Base-by-base conservation (phyloP, 1,139 yeast genomes). In the Geotrichum candidum region DNA sequence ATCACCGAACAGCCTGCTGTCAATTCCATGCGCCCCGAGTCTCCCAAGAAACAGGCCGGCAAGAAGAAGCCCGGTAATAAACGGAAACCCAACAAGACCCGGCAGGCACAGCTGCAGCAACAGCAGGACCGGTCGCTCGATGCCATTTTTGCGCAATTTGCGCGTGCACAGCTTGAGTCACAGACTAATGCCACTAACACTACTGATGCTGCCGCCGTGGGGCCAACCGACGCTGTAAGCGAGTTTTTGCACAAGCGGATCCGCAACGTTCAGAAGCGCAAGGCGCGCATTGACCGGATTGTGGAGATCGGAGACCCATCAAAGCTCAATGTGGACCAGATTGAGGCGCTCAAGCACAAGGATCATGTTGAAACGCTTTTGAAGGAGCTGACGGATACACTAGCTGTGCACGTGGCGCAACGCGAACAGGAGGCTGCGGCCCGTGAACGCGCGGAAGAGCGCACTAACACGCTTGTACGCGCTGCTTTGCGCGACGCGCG, bases 281-380 rank as follows among this genome's bases (percentile, higher is more conserved):
- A 74, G 68, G 70, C 66, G 63, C 69, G 70, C 51, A 70, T 76
- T 46, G 78, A 76, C 65, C 70, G 71, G 61, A 74, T 74, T 65
- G 73, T 70, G 58, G 73, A 71, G 58, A 66, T 70, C 33, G 68
- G 69, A 25, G 73, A 70, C 29, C 58, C 64, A 9, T 68, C 68
- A 4, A 69, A 66, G 13, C 70, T 76, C 57, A 75, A 76, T 58
- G 70, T 70, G n/a, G 78, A 75, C 60, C 79, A 76, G 65, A 9
- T 50, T 50, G 52, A 50, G 15, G 76, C 78, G 5, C 66, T 76
- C 54, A 65, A 68, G 35, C 65, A 68, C 51, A 69, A 70, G 62
- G 77, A 74, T 45, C 68, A 72, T 31, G 78, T 76, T 18, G 73
- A 73, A 51, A 74, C 72, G 5, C 77, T 78, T 15, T 68, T 76